Conservation (phyloP, 768 basidiomycete species). For the Mycena polygramma region DNA sequence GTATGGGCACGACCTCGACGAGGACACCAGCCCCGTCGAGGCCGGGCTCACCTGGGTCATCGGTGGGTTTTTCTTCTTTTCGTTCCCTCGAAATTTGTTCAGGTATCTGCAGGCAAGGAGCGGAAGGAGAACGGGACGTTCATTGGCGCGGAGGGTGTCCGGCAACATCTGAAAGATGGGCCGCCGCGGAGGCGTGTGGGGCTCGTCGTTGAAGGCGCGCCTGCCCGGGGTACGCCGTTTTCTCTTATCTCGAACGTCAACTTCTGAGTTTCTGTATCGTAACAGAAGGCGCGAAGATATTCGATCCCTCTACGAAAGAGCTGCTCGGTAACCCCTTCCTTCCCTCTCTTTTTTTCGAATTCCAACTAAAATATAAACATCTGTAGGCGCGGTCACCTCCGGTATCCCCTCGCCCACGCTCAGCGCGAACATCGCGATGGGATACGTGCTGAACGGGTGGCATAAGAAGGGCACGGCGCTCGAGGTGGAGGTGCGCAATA, state of each 20-base stretch:
- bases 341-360: conserved; percentile 16
- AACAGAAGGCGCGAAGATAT: conserved; percentile 85
- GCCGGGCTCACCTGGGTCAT: conserved; percentile 95
- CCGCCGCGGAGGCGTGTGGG: conserved; percentile 86
- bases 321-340: conserved; percentile 59
- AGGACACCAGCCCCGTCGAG: conserved; percentile 88
- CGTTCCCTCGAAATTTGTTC: no score
- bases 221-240: conserved; percentile 76
- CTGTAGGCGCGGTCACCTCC: conserved; percentile 82
- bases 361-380: no score
- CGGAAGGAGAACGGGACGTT: conserved; percentile 78
- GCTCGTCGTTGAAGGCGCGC: conserved; percentile 84
- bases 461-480: conserved; percentile 94
- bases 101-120: conserved; percentile 75
- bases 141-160: conserved; percentile 82
- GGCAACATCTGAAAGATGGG: conserved; percentile 84
- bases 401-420: conserved; percentile 96
- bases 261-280: background rate
- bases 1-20: conserved; percentile 95
- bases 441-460: conserved; percentile 82
- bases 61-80: conserved; percentile 61
- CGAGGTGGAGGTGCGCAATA: conserved; percentile 87
- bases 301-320: conserved; percentile 65
- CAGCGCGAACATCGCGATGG: conserved; percentile 96
- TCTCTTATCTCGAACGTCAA: conserved; percentile 2